Evolutionary conservation across 2,329 filamentous ascomycete species (phyloP).

Genomic region (Grosmannia clavigera): DNA sequence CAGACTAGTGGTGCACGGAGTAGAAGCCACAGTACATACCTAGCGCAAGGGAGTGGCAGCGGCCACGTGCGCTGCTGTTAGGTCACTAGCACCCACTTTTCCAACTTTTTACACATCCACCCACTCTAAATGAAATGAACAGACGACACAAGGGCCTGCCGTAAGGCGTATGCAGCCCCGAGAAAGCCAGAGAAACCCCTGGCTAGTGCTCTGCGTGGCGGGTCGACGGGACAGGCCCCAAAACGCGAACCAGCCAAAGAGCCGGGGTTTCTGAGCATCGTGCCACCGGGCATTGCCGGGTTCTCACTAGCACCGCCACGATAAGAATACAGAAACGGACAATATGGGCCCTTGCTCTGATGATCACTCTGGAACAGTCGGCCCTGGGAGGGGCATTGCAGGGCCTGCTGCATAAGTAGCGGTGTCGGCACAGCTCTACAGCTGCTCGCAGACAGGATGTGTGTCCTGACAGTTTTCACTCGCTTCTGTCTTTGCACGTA

Average conservation of each 20-base stretch:
- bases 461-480: neutral
- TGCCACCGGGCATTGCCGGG: constrained; percentile 5
- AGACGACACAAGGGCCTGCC: neutral
- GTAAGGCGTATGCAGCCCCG: neutral
- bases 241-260: constrained; percentile 1
- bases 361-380: too few relatives aligned
- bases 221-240: neutral
- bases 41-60: too few relatives aligned
- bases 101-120: neutral
- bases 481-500: neutral
- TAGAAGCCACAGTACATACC: too few relatives aligned
- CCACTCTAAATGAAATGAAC: neutral
- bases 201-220: neutral
- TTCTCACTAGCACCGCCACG: too few relatives aligned
- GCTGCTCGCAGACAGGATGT: neutral
- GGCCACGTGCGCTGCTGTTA: neutral
- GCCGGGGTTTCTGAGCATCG: constrained; percentile 1
- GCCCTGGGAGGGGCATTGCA: neutral
- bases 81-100: neutral
- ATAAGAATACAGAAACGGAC: too few relatives aligned
- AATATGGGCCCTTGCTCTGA: neutral
- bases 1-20: too few relatives aligned
- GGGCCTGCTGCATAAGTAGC: neutral
- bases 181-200: neutral
- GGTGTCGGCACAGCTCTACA: neutral